A percentile compares a stretch with the other conserved stretches of the same genome.
Conservation (phyloP, 2,329 filamentous ascomycete genomes). For the Mariannaea sp. region DNA sequence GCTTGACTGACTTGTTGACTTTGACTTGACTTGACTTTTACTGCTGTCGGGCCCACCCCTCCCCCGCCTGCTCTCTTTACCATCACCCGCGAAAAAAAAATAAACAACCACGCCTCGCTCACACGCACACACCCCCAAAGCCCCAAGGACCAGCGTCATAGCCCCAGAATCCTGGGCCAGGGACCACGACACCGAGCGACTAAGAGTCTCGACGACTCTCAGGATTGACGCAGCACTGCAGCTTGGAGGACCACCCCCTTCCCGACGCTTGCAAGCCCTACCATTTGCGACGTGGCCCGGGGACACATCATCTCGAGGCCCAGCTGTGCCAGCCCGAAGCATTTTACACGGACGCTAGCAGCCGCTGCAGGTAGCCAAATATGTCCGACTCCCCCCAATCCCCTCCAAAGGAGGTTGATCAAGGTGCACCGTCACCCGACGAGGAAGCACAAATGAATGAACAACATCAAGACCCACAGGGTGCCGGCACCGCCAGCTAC, state of each 20-base stretch:
- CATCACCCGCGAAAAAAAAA: slow-evolving; percentile 25
- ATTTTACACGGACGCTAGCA: slow-evolving; percentile 65
- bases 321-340: slow-evolving; percentile 61
- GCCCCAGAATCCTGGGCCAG: slow-evolving; percentile 49
- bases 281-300: slow-evolving; percentile 64
- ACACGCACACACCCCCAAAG: slow-evolving; percentile 34
- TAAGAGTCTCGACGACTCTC: slow-evolving; percentile 40
- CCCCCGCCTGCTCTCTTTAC: slow-evolving; percentile 29
- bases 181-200: slow-evolving; percentile 41
- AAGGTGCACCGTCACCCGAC: slow-evolving; percentile 88
- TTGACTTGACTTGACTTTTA: slow-evolving; percentile 17
- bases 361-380: slow-evolving; percentile 76
- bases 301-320: slow-evolving; percentile 62
- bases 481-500: slow-evolving; percentile 70
- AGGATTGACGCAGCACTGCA: slow-evolving; percentile 62
- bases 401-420: slow-evolving; percentile 94
- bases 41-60: slow-evolving; percentile 31
- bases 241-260: slow-evolving; percentile 49
- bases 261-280: slow-evolving; percentile 58
- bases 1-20: slow-evolving; percentile 1
- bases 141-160: slow-evolving; percentile 47
- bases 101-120: slow-evolving; percentile 29
- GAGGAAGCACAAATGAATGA: slow-evolving; percentile 96
- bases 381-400: slow-evolving; percentile 88
- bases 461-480: slow-evolving; percentile 76